Conservation (phyloP, 768 basidiomycete genomes). For the Mycena polygramma region DNA sequence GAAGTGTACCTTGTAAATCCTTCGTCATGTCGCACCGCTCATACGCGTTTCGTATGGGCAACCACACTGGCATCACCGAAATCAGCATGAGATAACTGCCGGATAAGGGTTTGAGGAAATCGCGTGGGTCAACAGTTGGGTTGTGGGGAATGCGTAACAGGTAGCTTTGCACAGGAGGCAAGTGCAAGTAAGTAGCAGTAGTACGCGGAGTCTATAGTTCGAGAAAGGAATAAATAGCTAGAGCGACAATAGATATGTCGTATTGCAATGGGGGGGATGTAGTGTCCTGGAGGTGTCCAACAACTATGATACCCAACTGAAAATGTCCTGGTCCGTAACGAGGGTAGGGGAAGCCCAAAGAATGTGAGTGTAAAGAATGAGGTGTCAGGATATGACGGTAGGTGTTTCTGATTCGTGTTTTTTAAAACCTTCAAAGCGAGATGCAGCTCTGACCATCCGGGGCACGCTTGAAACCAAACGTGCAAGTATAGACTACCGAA, state of each 20-base stretch:
- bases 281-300: slow-evolving; percentile 25
- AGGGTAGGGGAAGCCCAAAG: slow-evolving; percentile 19
- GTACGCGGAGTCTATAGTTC: neutral
- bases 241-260: slow-evolving; percentile 4
- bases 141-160: no score
- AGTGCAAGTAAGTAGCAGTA: neutral
- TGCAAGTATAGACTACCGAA: slow-evolving; percentile 63
- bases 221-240: slow-evolving; percentile 5
- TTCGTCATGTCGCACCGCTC: no score
- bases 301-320: neutral
- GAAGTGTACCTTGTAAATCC: no score
- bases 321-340: slow-evolving; percentile 12
- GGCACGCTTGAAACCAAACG: slow-evolving; percentile 59
- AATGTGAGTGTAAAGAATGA: slow-evolving; percentile 33
- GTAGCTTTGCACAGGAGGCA: neutral
- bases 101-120: no score
- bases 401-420: slow-evolving; percentile 22
- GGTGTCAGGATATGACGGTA: slow-evolving; percentile 34
- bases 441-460: slow-evolving; percentile 49
- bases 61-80: no score
- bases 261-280: slow-evolving; percentile 7
- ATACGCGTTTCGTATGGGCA: no score
- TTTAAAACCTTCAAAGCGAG: slow-evolving; percentile 30
- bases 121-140: no score
- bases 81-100: no score